Percentiles rank a stretch among this genome's conserved stretches.
Evolutionary conservation across 805 yeast species (phyloP).

Genomic region (Nakazawaea ambrosiae): DNA sequence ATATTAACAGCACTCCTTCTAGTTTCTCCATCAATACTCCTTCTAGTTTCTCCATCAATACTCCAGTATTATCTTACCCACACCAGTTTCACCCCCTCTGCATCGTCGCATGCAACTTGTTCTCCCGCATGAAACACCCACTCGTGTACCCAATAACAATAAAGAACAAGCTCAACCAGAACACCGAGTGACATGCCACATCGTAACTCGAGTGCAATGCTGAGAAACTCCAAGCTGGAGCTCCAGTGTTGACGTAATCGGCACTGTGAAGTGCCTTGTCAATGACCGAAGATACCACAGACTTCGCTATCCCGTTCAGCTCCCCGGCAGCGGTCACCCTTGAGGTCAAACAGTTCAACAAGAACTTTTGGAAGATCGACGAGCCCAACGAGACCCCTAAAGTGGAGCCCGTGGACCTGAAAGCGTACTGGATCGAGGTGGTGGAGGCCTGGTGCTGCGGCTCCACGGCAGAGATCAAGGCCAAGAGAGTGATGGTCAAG

Average conservation of each 20-base stretch:
- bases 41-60: too few relatives aligned
- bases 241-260: constrained; percentile 39
- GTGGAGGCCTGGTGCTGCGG: constrained; percentile 58
- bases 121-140: constrained; percentile 47
- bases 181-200: constrained; percentile 45
- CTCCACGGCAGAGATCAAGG: constrained; percentile 70
- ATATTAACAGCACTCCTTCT: too few relatives aligned
- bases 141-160: constrained; percentile 33
- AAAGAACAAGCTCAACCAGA: constrained; percentile 35
- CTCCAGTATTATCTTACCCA: too few relatives aligned
- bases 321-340: constrained; percentile 28
- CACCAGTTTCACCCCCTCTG: constrained; percentile 32
- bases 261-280: constrained; percentile 48
- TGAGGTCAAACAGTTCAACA: constrained; percentile 22
- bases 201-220: constrained; percentile 47
- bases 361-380: constrained; percentile 47
- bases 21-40: too few relatives aligned
- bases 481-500: constrained; percentile 58
- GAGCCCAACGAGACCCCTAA: constrained; percentile 59
- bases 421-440: constrained; percentile 60
- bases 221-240: constrained; percentile 44
- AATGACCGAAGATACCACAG: constrained; percentile 37
- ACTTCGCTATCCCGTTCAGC: constrained; percentile 24
- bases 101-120: constrained; percentile 46
- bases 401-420: constrained; percentile 61